phyloP scores from a whole-genome alignment of 176 grass and related monocot species.

The Microstegium vimineum region DNA sequence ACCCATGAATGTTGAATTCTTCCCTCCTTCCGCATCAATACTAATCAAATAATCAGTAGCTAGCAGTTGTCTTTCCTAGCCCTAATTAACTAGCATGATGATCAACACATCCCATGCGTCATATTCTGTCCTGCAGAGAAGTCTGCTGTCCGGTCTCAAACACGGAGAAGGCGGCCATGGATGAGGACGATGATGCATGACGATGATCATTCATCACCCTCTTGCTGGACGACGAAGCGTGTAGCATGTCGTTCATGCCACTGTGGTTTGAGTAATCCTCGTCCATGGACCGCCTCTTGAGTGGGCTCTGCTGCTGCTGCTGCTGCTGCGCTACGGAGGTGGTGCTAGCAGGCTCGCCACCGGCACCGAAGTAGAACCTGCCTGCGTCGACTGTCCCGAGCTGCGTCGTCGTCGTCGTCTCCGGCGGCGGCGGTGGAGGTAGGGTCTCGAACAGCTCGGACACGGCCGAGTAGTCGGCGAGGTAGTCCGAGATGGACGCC shows the following conservation, averaged over 20 bases:
- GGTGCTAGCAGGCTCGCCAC: neutral
- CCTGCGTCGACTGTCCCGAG: neutral
- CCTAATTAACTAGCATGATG: constrained; percentile 30
- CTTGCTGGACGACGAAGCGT: constrained; percentile 12
- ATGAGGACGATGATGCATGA: neutral
- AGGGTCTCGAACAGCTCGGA: constrained; percentile 34
- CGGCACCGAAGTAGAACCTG: neutral
- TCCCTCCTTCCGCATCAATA: neutral
- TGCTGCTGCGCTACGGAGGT: neutral
- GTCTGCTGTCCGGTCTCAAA: constrained; percentile 23
- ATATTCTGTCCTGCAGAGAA: constrained; percentile 25
- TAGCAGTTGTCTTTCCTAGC: neutral
- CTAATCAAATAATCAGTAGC: constrained; percentile 17
- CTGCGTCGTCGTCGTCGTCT: neutral
- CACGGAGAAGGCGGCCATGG: constrained; percentile 19
- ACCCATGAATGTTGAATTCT: neutral
- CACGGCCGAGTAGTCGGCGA: constrained; percentile 41
- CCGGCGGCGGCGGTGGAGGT: neutral
- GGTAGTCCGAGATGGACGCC: constrained; percentile 47
- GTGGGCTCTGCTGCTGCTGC: neutral
- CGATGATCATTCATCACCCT: constrained; percentile 14
- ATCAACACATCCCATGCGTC: no score
- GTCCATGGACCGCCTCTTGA: constrained; percentile 9
- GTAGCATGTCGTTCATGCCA: neutral
- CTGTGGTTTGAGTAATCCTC: neutral